Percentiles rank a stretch among this genome's conserved stretches.
These are phyloP conservation scores for Rutstroemia sp. DNA, from an alignment of 2,329 filamentous ascomycete genomes.

Conservation along the genomic window DNA sequence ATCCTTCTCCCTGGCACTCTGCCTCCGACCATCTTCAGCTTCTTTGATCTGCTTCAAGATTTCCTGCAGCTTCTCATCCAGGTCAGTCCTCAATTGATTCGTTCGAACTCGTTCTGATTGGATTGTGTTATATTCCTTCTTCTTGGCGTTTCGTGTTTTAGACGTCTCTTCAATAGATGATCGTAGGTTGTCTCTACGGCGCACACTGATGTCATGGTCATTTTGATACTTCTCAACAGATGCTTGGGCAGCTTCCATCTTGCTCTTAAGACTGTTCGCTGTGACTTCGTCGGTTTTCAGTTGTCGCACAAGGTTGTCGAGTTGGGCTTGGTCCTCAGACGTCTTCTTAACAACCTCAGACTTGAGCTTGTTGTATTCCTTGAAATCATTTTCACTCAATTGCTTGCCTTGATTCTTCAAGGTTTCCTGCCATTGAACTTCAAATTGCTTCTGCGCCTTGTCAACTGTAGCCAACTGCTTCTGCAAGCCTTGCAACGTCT, in stretches of 20 bases:
- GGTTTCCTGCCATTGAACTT: slow-evolving; percentile 77
- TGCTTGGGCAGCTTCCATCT: slow-evolving; percentile 71
- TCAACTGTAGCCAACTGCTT: slow-evolving; percentile 79
- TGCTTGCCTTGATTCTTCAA: slow-evolving; percentile 82
- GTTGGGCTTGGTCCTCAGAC: slow-evolving; percentile 70
- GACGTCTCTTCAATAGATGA: slow-evolving; percentile 58
- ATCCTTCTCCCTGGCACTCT: slow-evolving; percentile 72
- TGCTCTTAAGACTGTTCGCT: slow-evolving; percentile 80
- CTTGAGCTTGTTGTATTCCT: slow-evolving; percentile 80
- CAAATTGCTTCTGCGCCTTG: slow-evolving; percentile 82
- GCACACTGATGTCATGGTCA: slow-evolving; percentile 61
- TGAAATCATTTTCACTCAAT: slow-evolving; percentile 76
- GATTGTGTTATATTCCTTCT: slow-evolving; percentile 80
- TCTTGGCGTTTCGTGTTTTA: slow-evolving; percentile 76
- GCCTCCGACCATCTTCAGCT: slow-evolving; percentile 76
- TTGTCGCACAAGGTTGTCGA: slow-evolving; percentile 82
- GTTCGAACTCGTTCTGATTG: slow-evolving; percentile 77
- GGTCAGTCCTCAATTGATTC: slow-evolving; percentile 75
- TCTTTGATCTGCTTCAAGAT: slow-evolving; percentile 74
- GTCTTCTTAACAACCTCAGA: slow-evolving; percentile 79
- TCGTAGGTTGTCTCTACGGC: slow-evolving; percentile 59
- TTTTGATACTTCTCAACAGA: slow-evolving; percentile 65
- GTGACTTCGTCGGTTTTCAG: slow-evolving; percentile 88
- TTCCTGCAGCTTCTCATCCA: slow-evolving; percentile 85
- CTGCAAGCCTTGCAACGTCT: slow-evolving; percentile 63